These are phyloP conservation scores for Arabidopsis hybrid DNA, from an alignment of 441 rosid genomes.

Conservation along the genomic window DNA sequence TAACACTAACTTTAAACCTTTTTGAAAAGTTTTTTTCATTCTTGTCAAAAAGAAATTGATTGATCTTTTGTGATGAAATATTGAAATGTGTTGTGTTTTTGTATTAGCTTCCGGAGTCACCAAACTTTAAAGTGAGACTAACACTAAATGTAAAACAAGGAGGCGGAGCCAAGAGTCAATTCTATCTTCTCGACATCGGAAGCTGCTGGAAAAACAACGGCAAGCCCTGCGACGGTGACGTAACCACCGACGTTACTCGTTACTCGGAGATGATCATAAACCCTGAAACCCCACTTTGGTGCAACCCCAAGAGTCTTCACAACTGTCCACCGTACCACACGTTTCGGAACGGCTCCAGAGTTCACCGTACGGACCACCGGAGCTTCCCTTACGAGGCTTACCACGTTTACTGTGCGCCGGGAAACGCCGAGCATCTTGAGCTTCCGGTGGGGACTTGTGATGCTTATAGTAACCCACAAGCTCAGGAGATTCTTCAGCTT, in stretches of 20 bases:
- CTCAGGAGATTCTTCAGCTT: slow-evolving; percentile 68
- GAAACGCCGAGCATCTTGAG: slow-evolving; percentile 55
- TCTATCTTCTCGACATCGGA: slow-evolving; percentile 60
- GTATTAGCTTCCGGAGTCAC: slow-evolving; percentile 77
- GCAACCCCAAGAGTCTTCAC: slow-evolving; percentile 44
- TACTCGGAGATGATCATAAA: slow-evolving; percentile 76
- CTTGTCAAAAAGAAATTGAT: background rate
- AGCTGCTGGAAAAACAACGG: slow-evolving; percentile 62
- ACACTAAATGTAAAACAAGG: slow-evolving; percentile 62
- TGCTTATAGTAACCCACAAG: slow-evolving; percentile 72
- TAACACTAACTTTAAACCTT: background rate
- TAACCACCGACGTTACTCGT: slow-evolving; percentile 56
- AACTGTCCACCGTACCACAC: slow-evolving; percentile 69
- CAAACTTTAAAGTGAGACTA: slow-evolving; percentile 58
- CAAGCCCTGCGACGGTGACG: slow-evolving; percentile 53
- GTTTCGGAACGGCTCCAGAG: slow-evolving; percentile 52
- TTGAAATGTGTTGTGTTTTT: background rate
- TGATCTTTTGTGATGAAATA: background rate
- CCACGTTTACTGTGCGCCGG: slow-evolving; percentile 71
- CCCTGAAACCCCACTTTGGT: slow-evolving; percentile 55
- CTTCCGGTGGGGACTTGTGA: slow-evolving; percentile 60
- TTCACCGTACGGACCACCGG: slow-evolving; percentile 51
- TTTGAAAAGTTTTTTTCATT: background rate
- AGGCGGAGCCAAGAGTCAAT: slow-evolving; percentile 67
- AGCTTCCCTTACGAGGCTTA: slow-evolving; percentile 72